These are phyloP conservation scores for Funneliformis caledonium DNA, from an alignment of 371 early-diverging fungal genomes.

Conservation along the genomic window DNA sequence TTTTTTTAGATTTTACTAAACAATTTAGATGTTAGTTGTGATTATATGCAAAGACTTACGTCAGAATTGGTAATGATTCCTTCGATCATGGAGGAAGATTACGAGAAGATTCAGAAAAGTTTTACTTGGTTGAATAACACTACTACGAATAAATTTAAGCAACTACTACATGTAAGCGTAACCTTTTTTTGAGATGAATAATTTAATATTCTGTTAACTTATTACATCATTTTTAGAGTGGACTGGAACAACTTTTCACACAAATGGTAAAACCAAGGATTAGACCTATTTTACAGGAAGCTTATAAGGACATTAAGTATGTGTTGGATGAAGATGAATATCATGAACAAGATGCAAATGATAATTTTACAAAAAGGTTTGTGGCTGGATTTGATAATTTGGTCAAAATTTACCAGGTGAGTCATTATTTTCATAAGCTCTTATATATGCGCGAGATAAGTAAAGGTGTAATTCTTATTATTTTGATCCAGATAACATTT, in stretches of 20 bases:
- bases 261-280: constrained; percentile 83
- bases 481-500: constrained; percentile 53
- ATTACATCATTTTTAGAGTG: constrained; percentile 53
- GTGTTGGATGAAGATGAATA: constrained; percentile 90
- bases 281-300: constrained; percentile 76
- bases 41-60: constrained; percentile 71
- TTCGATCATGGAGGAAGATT: constrained; percentile 54
- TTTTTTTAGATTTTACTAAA: constrained; percentile 66
- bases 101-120: constrained; percentile 57
- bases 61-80: constrained; percentile 63
- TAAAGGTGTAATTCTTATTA: background rate
- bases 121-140: constrained; percentile 57
- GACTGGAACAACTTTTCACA: constrained; percentile 78
- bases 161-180: constrained; percentile 61
- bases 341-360: constrained; percentile 77
- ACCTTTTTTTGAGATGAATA: constrained; percentile 26
- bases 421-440: background rate
- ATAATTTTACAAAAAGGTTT: constrained; percentile 80
- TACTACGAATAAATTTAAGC: constrained; percentile 65
- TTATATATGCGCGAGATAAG: background rate
- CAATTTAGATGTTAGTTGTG: constrained; percentile 81
- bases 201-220: background rate
- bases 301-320: constrained; percentile 86
- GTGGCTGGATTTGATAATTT: constrained; percentile 65
- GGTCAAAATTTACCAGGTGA: constrained; percentile 61